phyloP scores from a whole-genome alignment of 1,284 basidiomycete genomes.

The Butyriboletus appendiculatus region DNA sequence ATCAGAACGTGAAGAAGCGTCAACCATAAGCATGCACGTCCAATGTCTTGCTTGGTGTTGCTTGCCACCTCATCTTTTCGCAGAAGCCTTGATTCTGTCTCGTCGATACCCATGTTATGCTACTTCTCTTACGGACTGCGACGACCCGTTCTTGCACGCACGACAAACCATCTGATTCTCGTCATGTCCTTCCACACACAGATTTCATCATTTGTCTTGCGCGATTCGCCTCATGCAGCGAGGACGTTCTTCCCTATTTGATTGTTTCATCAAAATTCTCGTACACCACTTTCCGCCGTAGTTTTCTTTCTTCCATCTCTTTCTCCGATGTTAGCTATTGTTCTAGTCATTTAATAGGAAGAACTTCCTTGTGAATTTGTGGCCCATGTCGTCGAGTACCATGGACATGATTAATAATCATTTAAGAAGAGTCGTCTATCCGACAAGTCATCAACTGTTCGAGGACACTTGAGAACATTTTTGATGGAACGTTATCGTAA shows the following conservation, averaged over 20 bases:
- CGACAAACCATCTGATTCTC: constrained; percentile 38
- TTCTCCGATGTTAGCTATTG: constrained; percentile 18
- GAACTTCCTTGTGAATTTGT: constrained; percentile 28
- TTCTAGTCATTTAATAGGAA: constrained; percentile 38
- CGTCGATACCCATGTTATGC: constrained; percentile 39
- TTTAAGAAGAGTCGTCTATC: constrained; percentile 3
- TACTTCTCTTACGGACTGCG: constrained; percentile 37
- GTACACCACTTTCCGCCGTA: constrained; percentile 20
- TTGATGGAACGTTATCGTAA: too few relatives aligned
- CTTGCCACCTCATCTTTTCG: constrained; percentile 23
- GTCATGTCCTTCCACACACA: constrained; percentile 29
- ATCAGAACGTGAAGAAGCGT: constrained; percentile 93
- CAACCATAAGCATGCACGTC: constrained; percentile 52
- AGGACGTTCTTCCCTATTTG: constrained; percentile 16
- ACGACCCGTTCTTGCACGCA: constrained; percentile 35
- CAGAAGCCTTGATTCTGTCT: constrained; percentile 12
- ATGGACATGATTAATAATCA: constrained; percentile 20
- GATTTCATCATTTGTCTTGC: constrained; percentile 24
- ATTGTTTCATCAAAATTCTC: constrained; percentile 14
- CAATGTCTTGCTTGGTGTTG: constrained; percentile 9
- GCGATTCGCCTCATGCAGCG: constrained; percentile 16
- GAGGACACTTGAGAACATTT: neutral
- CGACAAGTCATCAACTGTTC: neutral
- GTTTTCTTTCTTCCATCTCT: constrained; percentile 7
- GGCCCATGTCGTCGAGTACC: constrained; percentile 18